Conservation (phyloP, 78 protist species). For the Planoprotostelium fungivorum region DNA sequence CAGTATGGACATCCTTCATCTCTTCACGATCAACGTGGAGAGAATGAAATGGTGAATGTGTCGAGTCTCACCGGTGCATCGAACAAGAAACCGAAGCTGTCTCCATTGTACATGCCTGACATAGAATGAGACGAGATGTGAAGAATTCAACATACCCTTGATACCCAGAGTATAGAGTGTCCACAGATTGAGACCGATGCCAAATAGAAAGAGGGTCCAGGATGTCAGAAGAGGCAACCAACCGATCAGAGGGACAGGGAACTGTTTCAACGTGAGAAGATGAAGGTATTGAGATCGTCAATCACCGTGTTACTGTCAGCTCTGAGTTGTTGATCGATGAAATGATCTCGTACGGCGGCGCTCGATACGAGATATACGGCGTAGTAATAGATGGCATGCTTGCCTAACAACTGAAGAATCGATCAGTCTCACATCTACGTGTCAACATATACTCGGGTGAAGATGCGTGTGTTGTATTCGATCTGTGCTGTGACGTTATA, state of each 20-base stretch:
- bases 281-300: neutral
- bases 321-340: conserved; percentile 8
- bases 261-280: neutral
- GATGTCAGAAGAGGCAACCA: neutral
- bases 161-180: conserved; percentile 34
- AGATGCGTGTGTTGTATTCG: conserved; percentile 47
- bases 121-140: no score
- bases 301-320: neutral
- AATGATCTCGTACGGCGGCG: conserved; percentile 53
- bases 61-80: conserved; percentile 29
- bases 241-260: neutral
- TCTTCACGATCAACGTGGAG: no score
- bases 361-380: conserved; percentile 35
- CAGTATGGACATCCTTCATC: no score
- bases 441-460: conserved; percentile 31
- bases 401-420: conserved; percentile 22
- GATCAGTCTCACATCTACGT: neutral
- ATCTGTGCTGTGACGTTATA: conserved; percentile 55
- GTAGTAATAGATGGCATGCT: conserved; percentile 47
- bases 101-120: conserved; percentile 60
- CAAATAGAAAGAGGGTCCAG: conserved; percentile 22
- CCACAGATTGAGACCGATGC: conserved; percentile 48
- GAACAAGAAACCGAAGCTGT: conserved; percentile 49
- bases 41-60: neutral
- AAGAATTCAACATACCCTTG: no score